Base-by-base conservation (phyloP, 2,329 filamentous ascomycete genomes). In the Cordyceps sp. region DNA sequence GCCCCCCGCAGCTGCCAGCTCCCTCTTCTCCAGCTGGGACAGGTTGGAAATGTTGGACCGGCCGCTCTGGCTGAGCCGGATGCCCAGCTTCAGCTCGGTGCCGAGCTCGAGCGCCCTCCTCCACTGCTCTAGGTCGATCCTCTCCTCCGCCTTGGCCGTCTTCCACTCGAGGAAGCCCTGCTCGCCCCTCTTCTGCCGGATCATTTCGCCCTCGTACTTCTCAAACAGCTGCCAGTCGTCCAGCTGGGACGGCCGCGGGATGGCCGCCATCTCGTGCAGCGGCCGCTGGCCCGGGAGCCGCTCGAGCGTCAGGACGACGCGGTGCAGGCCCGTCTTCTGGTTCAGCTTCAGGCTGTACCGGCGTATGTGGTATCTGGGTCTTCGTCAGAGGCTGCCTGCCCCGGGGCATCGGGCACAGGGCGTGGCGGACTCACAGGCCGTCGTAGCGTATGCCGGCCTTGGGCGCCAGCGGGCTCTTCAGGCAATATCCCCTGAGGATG, bases 201-300 rank as follows among this genome's bases (percentile, higher is more conserved):
- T 51, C 44, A 53, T 53, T 31, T 58, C 57, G 10, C 50, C 56
- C 43, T 66, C 56, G 20, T 58, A 44, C 38, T 58, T 60, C 39
- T 65, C 53, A 44, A 62, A 71, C 8, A 68, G 41, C 2, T 50
- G 36, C 66, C 64, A 73, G 36, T 73, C 67, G 36, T 73, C 69
- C 6, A 68, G 39, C 43, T 73, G 63, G 3, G 66, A 68, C 3
- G 68, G 67, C 10, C 45, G 54, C 1, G 69, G 69, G 10, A 68
- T 53, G n/a, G 40, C 35, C n/a, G 46, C 38, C 8, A 71, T 39
- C 6, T 60, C 50, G 7, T 58, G 45, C 37, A 69, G 49, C 3
- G 59, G 39, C 2, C 35, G 49, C 39, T 69, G 64, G 10, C 49
- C 52, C 0, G 46, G 30, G 7, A 57, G 50, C 16, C 62, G 57